phyloP scores from a whole-genome alignment of 768 basidiomycete genomes.

The Mycena latifolia region DNA sequence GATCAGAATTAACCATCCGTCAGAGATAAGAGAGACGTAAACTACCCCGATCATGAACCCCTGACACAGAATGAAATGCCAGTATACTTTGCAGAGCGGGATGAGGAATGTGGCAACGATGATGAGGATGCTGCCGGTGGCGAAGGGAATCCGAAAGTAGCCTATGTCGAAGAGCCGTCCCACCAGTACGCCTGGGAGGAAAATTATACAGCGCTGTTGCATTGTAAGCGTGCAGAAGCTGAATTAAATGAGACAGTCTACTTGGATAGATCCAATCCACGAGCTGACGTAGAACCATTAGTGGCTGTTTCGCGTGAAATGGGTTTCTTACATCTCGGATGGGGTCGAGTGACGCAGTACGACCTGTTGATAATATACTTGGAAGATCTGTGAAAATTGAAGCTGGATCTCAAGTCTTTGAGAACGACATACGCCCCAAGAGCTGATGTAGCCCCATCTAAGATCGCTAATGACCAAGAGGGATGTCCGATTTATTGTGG shows the following conservation, averaged over 20 bases:
- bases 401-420: not conserved
- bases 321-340: not conserved
- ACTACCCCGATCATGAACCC: not conserved
- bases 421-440: not conserved
- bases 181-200: not conserved
- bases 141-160: not conserved
- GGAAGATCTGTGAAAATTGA: not conserved
- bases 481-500: no score
- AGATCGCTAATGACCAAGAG: not conserved
- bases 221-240: no score
- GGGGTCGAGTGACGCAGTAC: not conserved
- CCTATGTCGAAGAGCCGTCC: conserved; percentile 1
- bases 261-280: conserved; percentile 7
- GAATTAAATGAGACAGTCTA: not conserved
- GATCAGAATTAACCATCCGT: not conserved
- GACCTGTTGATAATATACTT: conserved; percentile 8
- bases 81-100: conserved; percentile 5
- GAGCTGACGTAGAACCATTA: not conserved
- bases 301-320: not conserved
- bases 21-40: not conserved
- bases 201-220: not conserved
- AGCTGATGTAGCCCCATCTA: not conserved
- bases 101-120: not conserved
- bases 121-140: not conserved
- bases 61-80: conserved; percentile 10